These are phyloP conservation scores for Drechslerella coelobrocha DNA, from an alignment of 2,329 filamentous ascomycete genomes.

Conservation along the genomic window DNA sequence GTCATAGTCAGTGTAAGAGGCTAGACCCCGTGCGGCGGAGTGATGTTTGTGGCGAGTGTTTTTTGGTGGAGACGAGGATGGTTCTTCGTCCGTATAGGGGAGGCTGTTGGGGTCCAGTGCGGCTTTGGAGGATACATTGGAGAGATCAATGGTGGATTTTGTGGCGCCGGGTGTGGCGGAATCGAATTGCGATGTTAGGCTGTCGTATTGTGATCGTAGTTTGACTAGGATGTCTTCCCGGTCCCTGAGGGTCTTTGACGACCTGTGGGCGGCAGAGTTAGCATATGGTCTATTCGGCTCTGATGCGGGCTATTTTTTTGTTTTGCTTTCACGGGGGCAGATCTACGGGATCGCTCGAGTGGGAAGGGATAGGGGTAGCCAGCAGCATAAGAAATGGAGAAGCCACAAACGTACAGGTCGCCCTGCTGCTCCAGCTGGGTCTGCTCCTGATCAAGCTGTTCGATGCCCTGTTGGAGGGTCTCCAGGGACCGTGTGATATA, in stretches of 20 bases:
- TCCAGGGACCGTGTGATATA: constrained; percentile 89
- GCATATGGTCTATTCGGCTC: neutral
- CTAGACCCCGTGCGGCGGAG: constrained; percentile 65
- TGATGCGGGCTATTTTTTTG: constrained; percentile 1
- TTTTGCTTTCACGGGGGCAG: constrained; percentile 7
- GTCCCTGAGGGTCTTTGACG: constrained; percentile 56
- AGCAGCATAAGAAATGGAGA: constrained; percentile 55
- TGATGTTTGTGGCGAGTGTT: constrained; percentile 71
- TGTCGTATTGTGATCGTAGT: constrained; percentile 52
- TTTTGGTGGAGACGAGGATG: constrained; percentile 23
- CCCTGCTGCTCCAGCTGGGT: constrained; percentile 69
- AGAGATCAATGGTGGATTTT: constrained; percentile 52
- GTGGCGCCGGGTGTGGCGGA: constrained; percentile 23
- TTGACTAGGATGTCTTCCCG: constrained; percentile 54
- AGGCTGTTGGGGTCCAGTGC: constrained; percentile 38
- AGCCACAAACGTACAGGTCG: constrained; percentile 63
- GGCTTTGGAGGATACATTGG: constrained; percentile 34
- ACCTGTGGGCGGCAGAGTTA: constrained; percentile 32
- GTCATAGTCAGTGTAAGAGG: constrained; percentile 57
- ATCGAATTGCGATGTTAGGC: constrained; percentile 53
- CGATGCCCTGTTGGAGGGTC: constrained; percentile 80
- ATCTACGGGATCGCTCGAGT: constrained; percentile 52
- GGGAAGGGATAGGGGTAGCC: constrained; percentile 19
- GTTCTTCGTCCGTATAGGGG: constrained; percentile 38
- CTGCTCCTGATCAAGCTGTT: constrained; percentile 70